These are phyloP conservation scores for Kitagawia praeruptora DNA, from an alignment of 129 eudicot genomes.

Conservation along the genomic window DNA sequence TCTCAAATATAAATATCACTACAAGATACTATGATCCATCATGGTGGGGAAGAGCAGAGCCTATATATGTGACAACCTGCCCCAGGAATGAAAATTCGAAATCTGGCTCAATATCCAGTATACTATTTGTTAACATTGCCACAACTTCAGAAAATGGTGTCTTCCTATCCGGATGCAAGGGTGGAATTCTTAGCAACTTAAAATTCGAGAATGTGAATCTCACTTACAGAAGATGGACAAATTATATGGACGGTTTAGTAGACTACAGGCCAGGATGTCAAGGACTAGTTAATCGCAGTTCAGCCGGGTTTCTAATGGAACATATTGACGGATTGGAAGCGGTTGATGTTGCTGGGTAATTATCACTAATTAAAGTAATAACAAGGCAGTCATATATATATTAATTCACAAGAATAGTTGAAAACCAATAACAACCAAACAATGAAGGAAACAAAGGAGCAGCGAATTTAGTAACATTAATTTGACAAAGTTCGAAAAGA, in stretches of 20 bases:
- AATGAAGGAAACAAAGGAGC: no score
- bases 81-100: slow-evolving; percentile 50
- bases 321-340: slow-evolving; percentile 63
- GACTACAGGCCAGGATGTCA: slow-evolving; percentile 92
- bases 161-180: slow-evolving; percentile 70
- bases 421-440: no score
- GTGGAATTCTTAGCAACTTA: slow-evolving; percentile 45
- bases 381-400: no score
- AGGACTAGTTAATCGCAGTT: slow-evolving; percentile 69
- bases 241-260: slow-evolving; percentile 58
- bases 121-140: slow-evolving; percentile 63
- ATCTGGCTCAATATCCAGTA: slow-evolving; percentile 57
- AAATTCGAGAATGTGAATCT: slow-evolving; percentile 61
- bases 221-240: slow-evolving; percentile 78
- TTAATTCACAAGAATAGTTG: no score
- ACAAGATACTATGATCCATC: slow-evolving; percentile 88
- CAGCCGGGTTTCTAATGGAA: slow-evolving; percentile 87
- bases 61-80: slow-evolving; percentile 82
- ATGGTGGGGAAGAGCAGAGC: slow-evolving; percentile 99
- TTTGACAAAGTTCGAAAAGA: no score
- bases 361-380: no score
- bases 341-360: no score
- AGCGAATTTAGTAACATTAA: no score
- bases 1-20: slow-evolving; percentile 80
- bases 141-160: slow-evolving; percentile 86